Evolutionary conservation across 2,329 filamentous ascomycete genomes (phyloP).

Genomic region (Penicillium sp.): DNA sequence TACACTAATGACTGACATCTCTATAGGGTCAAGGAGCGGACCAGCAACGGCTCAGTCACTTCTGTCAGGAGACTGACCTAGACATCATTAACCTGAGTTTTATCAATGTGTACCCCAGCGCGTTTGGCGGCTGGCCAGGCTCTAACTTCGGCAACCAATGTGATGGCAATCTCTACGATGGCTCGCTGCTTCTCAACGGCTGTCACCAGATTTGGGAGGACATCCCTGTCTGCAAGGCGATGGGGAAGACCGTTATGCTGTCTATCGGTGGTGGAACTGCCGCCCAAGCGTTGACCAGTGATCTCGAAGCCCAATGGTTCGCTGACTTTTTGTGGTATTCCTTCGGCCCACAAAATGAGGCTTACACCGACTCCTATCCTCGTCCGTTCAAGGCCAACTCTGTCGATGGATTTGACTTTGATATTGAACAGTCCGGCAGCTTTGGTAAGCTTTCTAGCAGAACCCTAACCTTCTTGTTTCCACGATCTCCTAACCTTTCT

Average conservation of each 20-base stretch:
- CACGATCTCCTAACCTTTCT: not conserved
- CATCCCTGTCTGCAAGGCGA: constrained; percentile 42
- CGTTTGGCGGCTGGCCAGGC: constrained; percentile 49
- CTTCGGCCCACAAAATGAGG: constrained; percentile 47
- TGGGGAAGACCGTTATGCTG: constrained; percentile 49
- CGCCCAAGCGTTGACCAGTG: constrained; percentile 46
- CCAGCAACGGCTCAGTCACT: constrained; percentile 52
- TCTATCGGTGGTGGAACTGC: constrained; percentile 51
- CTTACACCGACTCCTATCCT: constrained; percentile 37
- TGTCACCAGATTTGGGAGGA: constrained; percentile 50
- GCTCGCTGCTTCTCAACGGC: constrained; percentile 44
- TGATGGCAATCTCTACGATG: constrained; percentile 40
- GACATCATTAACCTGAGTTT: constrained; percentile 61
- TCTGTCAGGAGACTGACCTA: constrained; percentile 53
- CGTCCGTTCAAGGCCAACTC: constrained; percentile 51
- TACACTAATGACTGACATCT: constrained; percentile 12
- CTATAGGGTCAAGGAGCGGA: constrained; percentile 53
- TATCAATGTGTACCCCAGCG: constrained; percentile 55
- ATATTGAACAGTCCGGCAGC: constrained; percentile 41
- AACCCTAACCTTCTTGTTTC: not conserved
- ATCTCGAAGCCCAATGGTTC: constrained; percentile 46
- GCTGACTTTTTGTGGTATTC: constrained; percentile 54
- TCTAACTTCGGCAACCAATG: constrained; percentile 62
- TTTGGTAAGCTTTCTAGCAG: constrained; percentile 26
- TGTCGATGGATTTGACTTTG: constrained; percentile 58